A percentile compares a stretch with the other conserved stretches of the same genome.
Conservation (phyloP, 768 basidiomycete genomes). For the Pilatotrama ljubarskyi region DNA sequence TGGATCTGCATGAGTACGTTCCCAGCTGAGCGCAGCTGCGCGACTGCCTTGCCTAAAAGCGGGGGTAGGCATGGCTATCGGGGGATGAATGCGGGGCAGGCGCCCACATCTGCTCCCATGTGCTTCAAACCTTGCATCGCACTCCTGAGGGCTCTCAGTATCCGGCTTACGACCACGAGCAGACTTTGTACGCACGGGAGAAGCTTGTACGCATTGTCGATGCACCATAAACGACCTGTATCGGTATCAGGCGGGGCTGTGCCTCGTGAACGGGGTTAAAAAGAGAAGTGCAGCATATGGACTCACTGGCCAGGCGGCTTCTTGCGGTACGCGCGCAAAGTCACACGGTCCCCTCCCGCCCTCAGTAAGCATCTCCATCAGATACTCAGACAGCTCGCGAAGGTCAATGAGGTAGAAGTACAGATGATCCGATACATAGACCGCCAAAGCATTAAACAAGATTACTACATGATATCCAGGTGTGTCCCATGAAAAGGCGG, state of each 20-base stretch:
- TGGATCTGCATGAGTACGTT: slow-evolving; percentile 12
- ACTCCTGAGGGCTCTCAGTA: slow-evolving; percentile 3
- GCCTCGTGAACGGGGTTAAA: slow-evolving; percentile 12
- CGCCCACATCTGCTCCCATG: slow-evolving; percentile 1
- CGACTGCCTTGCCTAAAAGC: background rate
- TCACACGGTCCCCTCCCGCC: slow-evolving; percentile 10
- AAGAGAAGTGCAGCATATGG: slow-evolving; percentile 16
- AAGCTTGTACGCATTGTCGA: background rate
- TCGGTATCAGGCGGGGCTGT: slow-evolving; percentile 9
- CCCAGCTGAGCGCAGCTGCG: slow-evolving; percentile 11
- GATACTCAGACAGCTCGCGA: slow-evolving; percentile 3
- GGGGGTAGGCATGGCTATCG: slow-evolving; percentile 6
- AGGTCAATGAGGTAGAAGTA: slow-evolving; percentile 18
- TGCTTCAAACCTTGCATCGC: background rate
- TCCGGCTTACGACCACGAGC: slow-evolving; percentile 10
- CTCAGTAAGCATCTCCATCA: slow-evolving; percentile 5
- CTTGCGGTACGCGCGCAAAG: slow-evolving; percentile 5
- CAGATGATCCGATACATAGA: slow-evolving; percentile 23
- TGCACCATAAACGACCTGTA: slow-evolving; percentile 5
- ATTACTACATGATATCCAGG: slow-evolving; percentile 22
- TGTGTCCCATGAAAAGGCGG: slow-evolving; percentile 8
- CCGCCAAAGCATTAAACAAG: slow-evolving; percentile 16
- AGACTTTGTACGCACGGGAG: slow-evolving; percentile 11
- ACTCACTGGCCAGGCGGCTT: slow-evolving; percentile 7
- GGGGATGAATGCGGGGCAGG: background rate